phyloP scores from a whole-genome alignment of 2,329 filamentous ascomycete genomes.

The Trichophyton rubrum region DNA sequence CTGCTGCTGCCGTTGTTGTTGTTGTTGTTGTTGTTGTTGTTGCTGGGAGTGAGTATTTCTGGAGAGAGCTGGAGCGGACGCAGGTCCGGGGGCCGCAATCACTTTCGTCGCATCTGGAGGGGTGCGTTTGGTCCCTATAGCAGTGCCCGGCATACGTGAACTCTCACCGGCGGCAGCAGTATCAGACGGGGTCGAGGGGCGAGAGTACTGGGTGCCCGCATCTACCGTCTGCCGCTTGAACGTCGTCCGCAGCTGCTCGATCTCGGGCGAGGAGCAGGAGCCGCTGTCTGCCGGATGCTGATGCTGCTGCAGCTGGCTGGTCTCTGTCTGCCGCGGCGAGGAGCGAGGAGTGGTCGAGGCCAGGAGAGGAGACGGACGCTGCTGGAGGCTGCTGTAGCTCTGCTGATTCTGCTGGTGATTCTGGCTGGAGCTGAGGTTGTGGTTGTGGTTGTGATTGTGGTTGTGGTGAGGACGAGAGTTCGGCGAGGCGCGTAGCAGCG shows the following conservation, averaged over 20 bases:
- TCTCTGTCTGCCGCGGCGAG: neutral
- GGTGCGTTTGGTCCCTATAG: conserved; percentile 15
- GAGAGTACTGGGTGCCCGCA: conserved; percentile 44
- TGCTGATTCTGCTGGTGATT: too few species aligned
- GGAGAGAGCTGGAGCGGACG: neutral
- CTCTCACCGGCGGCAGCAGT: conserved; percentile 10
- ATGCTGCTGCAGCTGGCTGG: neutral
- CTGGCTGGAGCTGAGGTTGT: too few species aligned
- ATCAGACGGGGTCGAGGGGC: conserved; percentile 28
- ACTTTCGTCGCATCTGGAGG: conserved; percentile 16
- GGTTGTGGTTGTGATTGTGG: too few species aligned
- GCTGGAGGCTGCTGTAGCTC: neutral
- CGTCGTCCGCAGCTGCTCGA: conserved; percentile 12
- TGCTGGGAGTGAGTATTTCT: neutral
- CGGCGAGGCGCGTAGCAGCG: conserved; percentile 24
- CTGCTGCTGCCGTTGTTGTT: neutral
- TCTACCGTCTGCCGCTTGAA: conserved; percentile 32
- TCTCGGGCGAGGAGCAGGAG: conserved; percentile 5
- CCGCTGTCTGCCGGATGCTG: conserved; percentile 14
- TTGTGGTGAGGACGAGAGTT: neutral
- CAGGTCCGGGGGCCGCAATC: neutral
- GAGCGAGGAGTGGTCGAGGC: conserved; percentile 12
- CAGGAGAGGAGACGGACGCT: neutral
- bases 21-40: neutral
- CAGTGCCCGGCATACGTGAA: conserved; percentile 14